phyloP scores from a whole-genome alignment of 345 rosid genomes.

The Durio zibethinus region DNA sequence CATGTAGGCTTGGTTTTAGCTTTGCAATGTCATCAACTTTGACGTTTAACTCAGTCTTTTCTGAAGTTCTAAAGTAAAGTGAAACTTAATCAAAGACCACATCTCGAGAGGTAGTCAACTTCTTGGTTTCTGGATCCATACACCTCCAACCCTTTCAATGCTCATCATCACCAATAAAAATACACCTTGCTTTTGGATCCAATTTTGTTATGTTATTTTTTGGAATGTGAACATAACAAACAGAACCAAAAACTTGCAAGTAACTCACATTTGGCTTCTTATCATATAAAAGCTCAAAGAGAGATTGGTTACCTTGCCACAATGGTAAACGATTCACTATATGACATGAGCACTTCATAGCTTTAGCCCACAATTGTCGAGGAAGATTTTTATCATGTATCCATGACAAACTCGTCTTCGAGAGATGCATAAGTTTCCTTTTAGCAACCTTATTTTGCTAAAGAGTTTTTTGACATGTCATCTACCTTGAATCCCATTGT shows the following conservation, averaged over 20 bases:
- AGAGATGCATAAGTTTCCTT: too few relatives aligned
- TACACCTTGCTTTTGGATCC: constrained; percentile 16
- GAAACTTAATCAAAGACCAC: constrained; percentile 27
- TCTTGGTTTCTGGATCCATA: constrained; percentile 14
- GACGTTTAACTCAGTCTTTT: too few relatives aligned
- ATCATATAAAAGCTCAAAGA: not conserved
- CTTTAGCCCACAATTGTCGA: not conserved
- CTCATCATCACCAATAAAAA: constrained; percentile 19
- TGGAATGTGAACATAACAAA: constrained; percentile 15
- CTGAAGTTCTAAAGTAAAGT: not conserved
- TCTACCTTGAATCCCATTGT: too few relatives aligned
- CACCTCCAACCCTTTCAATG: constrained; percentile 16
- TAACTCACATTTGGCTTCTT: constrained; percentile 12
- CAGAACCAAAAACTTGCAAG: constrained; percentile 10
- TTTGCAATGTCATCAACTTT: too few relatives aligned
- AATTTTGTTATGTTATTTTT: constrained; percentile 6
- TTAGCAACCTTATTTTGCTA: too few relatives aligned
- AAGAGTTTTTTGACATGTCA: too few relatives aligned
- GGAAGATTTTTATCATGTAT: not conserved
- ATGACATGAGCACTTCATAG: not conserved
- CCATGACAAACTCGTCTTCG: too few relatives aligned
- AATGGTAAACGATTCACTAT: constrained; percentile 6
- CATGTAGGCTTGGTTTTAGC: too few relatives aligned
- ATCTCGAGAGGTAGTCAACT: constrained; percentile 2
- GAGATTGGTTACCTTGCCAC: not conserved